These are phyloP conservation scores for Hapsidospora chrysogenum DNA, from an alignment of 495 filamentous ascomycete species.

Conservation along the genomic window DNA sequence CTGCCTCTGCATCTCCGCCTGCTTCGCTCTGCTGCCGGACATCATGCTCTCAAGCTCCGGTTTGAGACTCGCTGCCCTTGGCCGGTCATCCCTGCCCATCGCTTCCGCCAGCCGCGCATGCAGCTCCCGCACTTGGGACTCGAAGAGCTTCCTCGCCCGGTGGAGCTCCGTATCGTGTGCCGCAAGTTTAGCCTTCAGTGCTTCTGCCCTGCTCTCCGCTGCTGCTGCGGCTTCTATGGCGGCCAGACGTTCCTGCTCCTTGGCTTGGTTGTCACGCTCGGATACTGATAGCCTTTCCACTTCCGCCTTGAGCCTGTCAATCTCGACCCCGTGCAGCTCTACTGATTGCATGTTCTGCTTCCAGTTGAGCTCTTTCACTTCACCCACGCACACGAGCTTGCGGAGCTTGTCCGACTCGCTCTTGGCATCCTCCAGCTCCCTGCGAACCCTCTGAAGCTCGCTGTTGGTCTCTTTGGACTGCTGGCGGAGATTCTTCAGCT, in stretches of 20 bases:
- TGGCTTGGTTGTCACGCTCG: constrained; percentile 40
- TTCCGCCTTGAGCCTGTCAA: constrained; percentile 38
- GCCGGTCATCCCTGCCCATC: constrained; percentile 21
- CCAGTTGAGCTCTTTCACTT: constrained; percentile 39
- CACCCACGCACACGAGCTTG: constrained; percentile 40
- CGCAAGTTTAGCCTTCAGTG: constrained; percentile 30
- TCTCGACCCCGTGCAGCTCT: constrained; percentile 39
- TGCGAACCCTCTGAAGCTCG: constrained; percentile 32
- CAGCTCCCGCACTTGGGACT: constrained; percentile 24
- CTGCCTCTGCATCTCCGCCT: constrained; percentile 24
- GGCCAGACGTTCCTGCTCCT: constrained; percentile 33
- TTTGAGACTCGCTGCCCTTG: constrained; percentile 16
- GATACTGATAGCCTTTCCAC: constrained; percentile 37
- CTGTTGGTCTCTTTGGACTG: constrained; percentile 49
- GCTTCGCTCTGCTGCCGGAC: constrained; percentile 20
- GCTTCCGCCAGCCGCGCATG: constrained; percentile 24
- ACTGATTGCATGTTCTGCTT: constrained; percentile 42
- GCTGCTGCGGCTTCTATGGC: constrained; percentile 33
- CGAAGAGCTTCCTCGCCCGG: constrained; percentile 22
- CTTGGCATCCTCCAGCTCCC: constrained; percentile 32
- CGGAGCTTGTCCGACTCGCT: constrained; percentile 37
- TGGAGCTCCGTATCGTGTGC: constrained; percentile 35
- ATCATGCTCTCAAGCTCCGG: constrained; percentile 18
- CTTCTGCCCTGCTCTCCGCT: constrained; percentile 31
- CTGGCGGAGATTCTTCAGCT: constrained; percentile 41